Evolutionary conservation across 495 filamentous ascomycete genomes (phyloP).

Genomic region (Gamarada debralockiae): DNA sequence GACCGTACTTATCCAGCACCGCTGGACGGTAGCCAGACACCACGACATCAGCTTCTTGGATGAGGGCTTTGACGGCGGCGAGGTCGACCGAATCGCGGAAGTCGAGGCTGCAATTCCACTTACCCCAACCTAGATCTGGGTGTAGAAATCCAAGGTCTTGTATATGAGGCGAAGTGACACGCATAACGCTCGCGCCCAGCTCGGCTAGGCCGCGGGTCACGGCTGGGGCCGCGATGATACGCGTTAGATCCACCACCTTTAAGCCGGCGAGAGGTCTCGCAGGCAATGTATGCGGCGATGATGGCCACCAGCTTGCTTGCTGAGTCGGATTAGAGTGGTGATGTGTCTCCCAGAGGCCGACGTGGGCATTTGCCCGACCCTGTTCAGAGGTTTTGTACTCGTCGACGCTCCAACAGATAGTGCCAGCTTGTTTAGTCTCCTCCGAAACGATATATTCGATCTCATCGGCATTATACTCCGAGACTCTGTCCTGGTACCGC

Average conservation of each 20-base stretch:
- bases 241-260: constrained; percentile 64
- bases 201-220: constrained; percentile 51
- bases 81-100: constrained; percentile 42
- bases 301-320: constrained; percentile 35
- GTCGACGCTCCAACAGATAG: constrained; percentile 42
- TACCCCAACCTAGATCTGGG: constrained; percentile 52
- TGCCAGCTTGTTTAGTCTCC: constrained; percentile 41
- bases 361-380: constrained; percentile 44
- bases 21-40: constrained; percentile 67
- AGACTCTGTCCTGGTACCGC: not conserved
- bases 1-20: constrained; percentile 57
- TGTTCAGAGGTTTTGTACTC: constrained; percentile 45
- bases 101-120: constrained; percentile 46
- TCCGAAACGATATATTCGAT: not conserved
- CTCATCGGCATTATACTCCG: not conserved
- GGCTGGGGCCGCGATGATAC: constrained; percentile 57
- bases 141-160: constrained; percentile 43
- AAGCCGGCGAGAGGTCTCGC: constrained; percentile 48
- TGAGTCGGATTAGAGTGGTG: constrained; percentile 31
- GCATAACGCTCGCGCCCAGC: constrained; percentile 58
- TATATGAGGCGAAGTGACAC: constrained; percentile 51
- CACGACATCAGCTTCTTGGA: constrained; percentile 49
- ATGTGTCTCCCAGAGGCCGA: constrained; percentile 44
- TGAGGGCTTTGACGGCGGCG: constrained; percentile 41
- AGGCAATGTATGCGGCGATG: constrained; percentile 26